Percentiles rank a stretch among this genome's conserved stretches.
These are phyloP conservation scores for Mycena latifolia DNA, from an alignment of 768 basidiomycete species.

Conservation along the genomic window DNA sequence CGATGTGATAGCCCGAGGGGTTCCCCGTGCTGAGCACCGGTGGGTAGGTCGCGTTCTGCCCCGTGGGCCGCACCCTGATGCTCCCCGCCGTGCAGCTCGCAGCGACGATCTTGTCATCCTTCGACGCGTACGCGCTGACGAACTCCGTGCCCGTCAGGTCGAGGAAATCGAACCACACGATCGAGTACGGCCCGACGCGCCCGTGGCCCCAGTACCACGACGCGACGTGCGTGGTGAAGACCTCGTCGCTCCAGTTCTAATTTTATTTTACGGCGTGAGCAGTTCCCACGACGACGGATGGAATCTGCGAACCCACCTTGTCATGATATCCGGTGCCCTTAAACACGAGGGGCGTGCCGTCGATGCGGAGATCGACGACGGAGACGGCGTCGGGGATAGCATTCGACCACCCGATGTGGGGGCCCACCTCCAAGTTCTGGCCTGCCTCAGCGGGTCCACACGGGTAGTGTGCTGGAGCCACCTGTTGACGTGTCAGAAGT, in stretches of 20 bases:
- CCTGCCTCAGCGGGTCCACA: slow-evolving; percentile 24
- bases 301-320: slow-evolving; percentile 17
- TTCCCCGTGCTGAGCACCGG: slow-evolving; percentile 3
- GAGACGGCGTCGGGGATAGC: slow-evolving; percentile 34
- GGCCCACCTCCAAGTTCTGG: slow-evolving; percentile 24
- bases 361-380: slow-evolving; percentile 27
- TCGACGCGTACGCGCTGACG: slow-evolving; percentile 25
- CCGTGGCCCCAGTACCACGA: slow-evolving; percentile 36
- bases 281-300: too few species aligned
- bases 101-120: slow-evolving; percentile 10
- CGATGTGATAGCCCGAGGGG: slow-evolving; percentile 11
- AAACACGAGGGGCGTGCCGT: slow-evolving; percentile 22
- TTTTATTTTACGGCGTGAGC: background rate
- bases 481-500: background rate
- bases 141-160: slow-evolving; percentile 1
- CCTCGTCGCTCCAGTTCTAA: slow-evolving; percentile 31
- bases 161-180: slow-evolving; percentile 33
- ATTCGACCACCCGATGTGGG: slow-evolving; percentile 37
- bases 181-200: slow-evolving; percentile 22
- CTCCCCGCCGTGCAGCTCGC: slow-evolving; percentile 14
- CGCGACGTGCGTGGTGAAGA: slow-evolving; percentile 9
- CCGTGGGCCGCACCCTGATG: slow-evolving; percentile 19
- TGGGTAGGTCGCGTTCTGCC: slow-evolving; percentile 17
- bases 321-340: slow-evolving; percentile 31
- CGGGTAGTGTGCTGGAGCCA: slow-evolving; percentile 32